These are phyloP conservation scores for Kwoniella sp. DNA, from an alignment of 768 basidiomycete species.

Conservation along the genomic window DNA sequence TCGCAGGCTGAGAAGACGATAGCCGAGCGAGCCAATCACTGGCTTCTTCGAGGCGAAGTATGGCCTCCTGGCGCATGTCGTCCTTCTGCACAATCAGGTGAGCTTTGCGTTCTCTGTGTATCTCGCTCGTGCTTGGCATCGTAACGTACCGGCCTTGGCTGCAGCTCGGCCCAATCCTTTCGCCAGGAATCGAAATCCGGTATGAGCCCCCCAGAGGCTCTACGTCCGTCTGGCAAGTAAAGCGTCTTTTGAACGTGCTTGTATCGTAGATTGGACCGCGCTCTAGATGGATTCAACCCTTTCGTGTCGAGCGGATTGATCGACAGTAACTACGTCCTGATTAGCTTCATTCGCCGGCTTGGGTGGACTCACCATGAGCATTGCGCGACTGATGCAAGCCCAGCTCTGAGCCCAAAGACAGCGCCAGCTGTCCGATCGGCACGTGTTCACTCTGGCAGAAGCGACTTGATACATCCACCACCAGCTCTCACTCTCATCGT, in stretches of 20 bases:
- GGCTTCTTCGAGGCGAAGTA: neutral
- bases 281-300: conserved; percentile 1
- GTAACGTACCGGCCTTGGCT: neutral
- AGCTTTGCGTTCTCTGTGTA: neutral
- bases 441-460: neutral
- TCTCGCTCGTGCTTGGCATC: too few species aligned
- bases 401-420: conserved; percentile 27
- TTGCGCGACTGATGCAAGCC: conserved; percentile 19
- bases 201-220: conserved; percentile 5
- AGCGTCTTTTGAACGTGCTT: conserved; percentile 32
- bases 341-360: neutral
- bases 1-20: too few species aligned
- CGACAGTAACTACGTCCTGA: neutral
- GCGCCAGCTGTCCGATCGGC: conserved; percentile 6
- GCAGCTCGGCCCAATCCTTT: neutral
- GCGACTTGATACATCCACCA: conserved; percentile 43
- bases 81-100: neutral
- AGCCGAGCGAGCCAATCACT: conserved; percentile 1
- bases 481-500: conserved; percentile 35
- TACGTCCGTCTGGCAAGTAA: conserved; percentile 6
- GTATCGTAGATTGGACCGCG: conserved; percentile 32
- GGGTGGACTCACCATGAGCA: conserved; percentile 24
- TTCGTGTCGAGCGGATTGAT: neutral
- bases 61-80: conserved; percentile 1
- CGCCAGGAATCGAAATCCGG: conserved; percentile 17